Evolutionary conservation across 768 basidiomycete species (phyloP).

Genomic region (Glaciozyma martinii): DNA sequence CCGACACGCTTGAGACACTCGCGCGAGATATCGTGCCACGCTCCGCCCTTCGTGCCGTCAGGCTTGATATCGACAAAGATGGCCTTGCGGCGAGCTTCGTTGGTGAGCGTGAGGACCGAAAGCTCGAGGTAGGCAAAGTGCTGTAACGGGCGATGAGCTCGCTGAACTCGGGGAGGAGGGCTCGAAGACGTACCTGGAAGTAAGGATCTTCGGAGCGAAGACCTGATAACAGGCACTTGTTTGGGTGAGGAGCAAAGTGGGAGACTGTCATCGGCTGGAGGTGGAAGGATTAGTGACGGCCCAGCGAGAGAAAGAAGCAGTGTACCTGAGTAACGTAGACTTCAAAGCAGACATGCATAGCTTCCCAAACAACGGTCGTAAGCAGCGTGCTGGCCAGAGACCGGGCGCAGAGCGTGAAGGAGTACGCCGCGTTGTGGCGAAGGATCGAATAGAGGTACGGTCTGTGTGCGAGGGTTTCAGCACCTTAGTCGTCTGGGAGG

Average conservation of each 20-base stretch:
- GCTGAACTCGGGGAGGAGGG: not conserved
- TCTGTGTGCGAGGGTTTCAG: not conserved
- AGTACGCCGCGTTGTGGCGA: slow-evolving; percentile 18
- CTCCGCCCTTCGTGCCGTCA: slow-evolving; percentile 9
- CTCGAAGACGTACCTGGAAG: slow-evolving; percentile 19
- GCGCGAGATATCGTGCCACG: slow-evolving; percentile 25
- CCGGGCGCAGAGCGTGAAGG: slow-evolving; percentile 13
- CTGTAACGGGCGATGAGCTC: not conserved
- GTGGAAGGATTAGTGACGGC: not conserved
- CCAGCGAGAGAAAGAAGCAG: not conserved
- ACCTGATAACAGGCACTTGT: slow-evolving; percentile 24
- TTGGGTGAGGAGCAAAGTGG: slow-evolving; percentile 20
- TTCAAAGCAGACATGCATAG: slow-evolving; percentile 18
- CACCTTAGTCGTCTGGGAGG: not conserved
- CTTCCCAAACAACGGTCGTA: slow-evolving; percentile 14
- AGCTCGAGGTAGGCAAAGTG: slow-evolving; percentile 32
- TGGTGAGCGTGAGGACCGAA: slow-evolving; percentile 8
- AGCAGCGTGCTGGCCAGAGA: slow-evolving; percentile 6
- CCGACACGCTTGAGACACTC: slow-evolving; percentile 29
- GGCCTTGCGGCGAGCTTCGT: slow-evolving; percentile 13
- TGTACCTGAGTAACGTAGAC: slow-evolving; percentile 29
- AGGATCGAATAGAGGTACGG: slow-evolving; percentile 21
- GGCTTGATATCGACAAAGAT: slow-evolving; percentile 32
- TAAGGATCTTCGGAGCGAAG: slow-evolving; percentile 17
- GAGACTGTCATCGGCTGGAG: slow-evolving; percentile 25